A percentile compares a stretch with the other conserved stretches of the same genome.
Evolutionary conservation across 2,329 filamentous ascomycete species (phyloP).

Genomic region (Parascedosporium putredinis): DNA sequence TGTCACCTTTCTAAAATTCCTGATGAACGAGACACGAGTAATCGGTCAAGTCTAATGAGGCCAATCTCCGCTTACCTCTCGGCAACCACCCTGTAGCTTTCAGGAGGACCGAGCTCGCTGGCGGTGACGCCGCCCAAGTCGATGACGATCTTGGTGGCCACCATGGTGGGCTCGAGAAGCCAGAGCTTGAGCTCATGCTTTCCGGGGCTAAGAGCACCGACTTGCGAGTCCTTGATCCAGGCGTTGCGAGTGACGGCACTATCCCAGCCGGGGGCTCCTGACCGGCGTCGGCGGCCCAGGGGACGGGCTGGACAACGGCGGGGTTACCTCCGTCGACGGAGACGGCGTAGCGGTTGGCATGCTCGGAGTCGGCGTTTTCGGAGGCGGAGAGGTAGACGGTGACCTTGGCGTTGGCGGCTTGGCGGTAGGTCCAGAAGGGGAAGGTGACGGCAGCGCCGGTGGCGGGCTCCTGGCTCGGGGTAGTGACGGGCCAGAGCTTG

Average conservation of each 20-base stretch:
- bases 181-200: constrained; percentile 39
- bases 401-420: constrained; percentile 28
- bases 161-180: constrained; percentile 39
- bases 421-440: constrained; percentile 49
- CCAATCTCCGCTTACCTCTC: background rate
- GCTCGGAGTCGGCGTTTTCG: constrained; percentile 40
- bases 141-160: constrained; percentile 46
- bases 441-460: constrained; percentile 49
- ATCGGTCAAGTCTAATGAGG: background rate
- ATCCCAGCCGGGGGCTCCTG: constrained; percentile 32
- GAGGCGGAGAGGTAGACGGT: constrained; percentile 40
- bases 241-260: constrained; percentile 32
- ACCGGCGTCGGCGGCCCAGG: constrained; percentile 25
- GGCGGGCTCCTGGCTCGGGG: constrained; percentile 35
- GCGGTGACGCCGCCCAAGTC: constrained; percentile 42
- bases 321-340: constrained; percentile 20
- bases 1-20: no score
- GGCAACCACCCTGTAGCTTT: constrained; percentile 27
- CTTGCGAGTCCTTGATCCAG: constrained; percentile 37
- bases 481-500: constrained; percentile 42
- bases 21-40: no score
- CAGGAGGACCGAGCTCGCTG: constrained; percentile 47
- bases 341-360: constrained; percentile 40
- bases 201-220: constrained; percentile 28
- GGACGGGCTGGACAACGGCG: constrained; percentile 29